A percentile compares a stretch with the other conserved stretches of the same genome.
These are phyloP conservation scores for Coemansia sp. DNA, from an alignment of 192 early-diverging fungal genomes.

Conservation along the genomic window DNA sequence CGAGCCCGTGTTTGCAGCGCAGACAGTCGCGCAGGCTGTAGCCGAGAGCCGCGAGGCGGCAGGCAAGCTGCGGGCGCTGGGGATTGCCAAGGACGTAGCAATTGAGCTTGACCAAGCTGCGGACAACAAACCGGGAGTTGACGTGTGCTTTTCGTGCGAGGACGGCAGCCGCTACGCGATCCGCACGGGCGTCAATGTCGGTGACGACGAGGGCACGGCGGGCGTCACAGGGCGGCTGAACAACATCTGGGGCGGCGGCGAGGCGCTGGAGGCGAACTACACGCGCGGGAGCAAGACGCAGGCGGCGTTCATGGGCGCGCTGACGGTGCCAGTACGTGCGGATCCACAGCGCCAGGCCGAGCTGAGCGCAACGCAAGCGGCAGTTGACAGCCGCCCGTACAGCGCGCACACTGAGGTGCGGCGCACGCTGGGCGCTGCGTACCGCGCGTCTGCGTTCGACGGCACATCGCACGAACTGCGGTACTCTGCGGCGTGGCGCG, in stretches of 20 bases:
- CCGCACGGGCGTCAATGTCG: constrained; percentile 87
- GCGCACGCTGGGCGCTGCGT: constrained; percentile 56
- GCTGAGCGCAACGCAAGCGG: constrained; percentile 63
- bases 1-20: constrained; percentile 9
- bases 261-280: constrained; percentile 70
- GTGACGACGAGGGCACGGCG: constrained; percentile 83
- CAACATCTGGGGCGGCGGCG: constrained; percentile 89
- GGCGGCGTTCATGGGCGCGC: constrained; percentile 59
- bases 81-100: constrained; percentile 29
- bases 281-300: constrained; percentile 74
- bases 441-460: not conserved
- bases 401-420: constrained; percentile 74
- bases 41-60: constrained; percentile 40
- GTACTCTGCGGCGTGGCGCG: constrained; percentile 78
- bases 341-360: constrained; percentile 68
- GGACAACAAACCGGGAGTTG: constrained; percentile 32
- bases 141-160: constrained; percentile 71
- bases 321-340: constrained; percentile 67
- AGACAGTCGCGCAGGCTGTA: constrained; percentile 20
- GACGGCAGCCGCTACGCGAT: constrained; percentile 73
- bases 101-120: constrained; percentile 16
- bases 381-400: constrained; percentile 61
- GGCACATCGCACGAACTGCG: constrained; percentile 60
- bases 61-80: constrained; percentile 38
- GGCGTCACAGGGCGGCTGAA: constrained; percentile 68